These are phyloP conservation scores for Fusarium nanum DNA, from an alignment of 2,329 filamentous ascomycete genomes.

Conservation along the genomic window DNA sequence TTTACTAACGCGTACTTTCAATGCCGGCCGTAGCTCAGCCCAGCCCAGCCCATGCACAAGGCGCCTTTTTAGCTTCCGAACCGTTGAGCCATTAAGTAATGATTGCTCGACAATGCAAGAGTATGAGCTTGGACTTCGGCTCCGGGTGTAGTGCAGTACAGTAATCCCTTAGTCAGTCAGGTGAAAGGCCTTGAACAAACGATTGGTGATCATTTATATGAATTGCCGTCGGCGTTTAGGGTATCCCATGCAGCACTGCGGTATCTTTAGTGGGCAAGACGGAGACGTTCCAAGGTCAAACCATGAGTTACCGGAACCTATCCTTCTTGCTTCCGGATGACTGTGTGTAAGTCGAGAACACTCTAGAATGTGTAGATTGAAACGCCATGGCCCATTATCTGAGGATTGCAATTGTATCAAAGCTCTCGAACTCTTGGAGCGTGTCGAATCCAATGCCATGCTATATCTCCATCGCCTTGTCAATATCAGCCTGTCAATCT, in stretches of 20 bases:
- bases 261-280: not conserved
- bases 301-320: not conserved
- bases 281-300: not conserved
- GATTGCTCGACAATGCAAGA: constrained; percentile 5
- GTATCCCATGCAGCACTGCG: not conserved
- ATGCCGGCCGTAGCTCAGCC: not conserved
- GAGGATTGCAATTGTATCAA: not conserved
- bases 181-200: not conserved
- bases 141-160: constrained; percentile 3
- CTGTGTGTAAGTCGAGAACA: not conserved
- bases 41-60: constrained; percentile 2
- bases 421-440: not conserved
- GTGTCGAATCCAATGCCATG: not conserved
- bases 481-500: constrained; percentile 18
- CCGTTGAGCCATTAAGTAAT: constrained; percentile 32
- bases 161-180: constrained; percentile 1
- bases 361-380: not conserved
- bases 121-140: constrained; percentile 17
- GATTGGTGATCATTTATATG: not conserved
- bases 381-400: not conserved
- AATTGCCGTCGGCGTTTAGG: constrained; percentile 11
- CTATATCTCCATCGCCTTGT: constrained; percentile 2
- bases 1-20: not conserved
- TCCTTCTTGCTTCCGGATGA: not conserved
- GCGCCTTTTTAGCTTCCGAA: constrained; percentile 32